phyloP scores from a whole-genome alignment of 2,329 filamentous ascomycete genomes.

The Trichoderma citrinoviride region DNA sequence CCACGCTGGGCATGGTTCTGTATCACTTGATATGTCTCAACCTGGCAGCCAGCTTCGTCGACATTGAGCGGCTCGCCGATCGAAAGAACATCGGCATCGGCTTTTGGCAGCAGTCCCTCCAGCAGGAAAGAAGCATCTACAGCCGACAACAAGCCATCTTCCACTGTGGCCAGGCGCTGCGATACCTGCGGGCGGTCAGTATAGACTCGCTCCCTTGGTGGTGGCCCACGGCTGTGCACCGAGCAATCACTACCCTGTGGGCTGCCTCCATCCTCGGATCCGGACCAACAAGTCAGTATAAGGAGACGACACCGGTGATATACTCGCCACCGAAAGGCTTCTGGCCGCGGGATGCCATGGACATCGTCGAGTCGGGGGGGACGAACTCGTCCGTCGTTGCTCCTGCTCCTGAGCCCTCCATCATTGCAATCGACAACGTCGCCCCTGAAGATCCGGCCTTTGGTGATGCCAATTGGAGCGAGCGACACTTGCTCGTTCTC shows the following conservation, averaged over 20 bases:
- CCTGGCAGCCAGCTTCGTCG: slow-evolving; percentile 63
- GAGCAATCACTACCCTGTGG: slow-evolving; percentile 63
- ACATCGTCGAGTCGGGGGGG: neutral
- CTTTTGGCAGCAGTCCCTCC: slow-evolving; percentile 52
- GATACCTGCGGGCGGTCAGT: slow-evolving; percentile 59
- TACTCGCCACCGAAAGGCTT: neutral
- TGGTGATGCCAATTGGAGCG: neutral
- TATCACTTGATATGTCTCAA: slow-evolving; percentile 71
- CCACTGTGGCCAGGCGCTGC: slow-evolving; percentile 66
- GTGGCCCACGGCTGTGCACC: slow-evolving; percentile 70
- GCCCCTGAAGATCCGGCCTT: neutral
- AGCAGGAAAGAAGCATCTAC: slow-evolving; percentile 62
- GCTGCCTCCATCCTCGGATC: slow-evolving; percentile 50
- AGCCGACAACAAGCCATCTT: slow-evolving; percentile 62
- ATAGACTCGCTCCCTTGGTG: slow-evolving; percentile 61
- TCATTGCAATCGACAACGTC: neutral
- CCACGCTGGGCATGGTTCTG: slow-evolving; percentile 48
- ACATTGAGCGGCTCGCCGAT: slow-evolving; percentile 64
- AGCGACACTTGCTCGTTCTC: neutral
- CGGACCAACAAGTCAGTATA: neutral
- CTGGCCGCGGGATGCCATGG: neutral
- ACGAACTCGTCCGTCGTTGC: neutral
- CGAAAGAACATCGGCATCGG: slow-evolving; percentile 56
- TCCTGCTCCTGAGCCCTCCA: neutral
- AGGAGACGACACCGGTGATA: neutral